These are phyloP conservation scores for Phytophthora chlamydospora DNA, from an alignment of 352 stramenopile genomes.

Conservation along the genomic window DNA sequence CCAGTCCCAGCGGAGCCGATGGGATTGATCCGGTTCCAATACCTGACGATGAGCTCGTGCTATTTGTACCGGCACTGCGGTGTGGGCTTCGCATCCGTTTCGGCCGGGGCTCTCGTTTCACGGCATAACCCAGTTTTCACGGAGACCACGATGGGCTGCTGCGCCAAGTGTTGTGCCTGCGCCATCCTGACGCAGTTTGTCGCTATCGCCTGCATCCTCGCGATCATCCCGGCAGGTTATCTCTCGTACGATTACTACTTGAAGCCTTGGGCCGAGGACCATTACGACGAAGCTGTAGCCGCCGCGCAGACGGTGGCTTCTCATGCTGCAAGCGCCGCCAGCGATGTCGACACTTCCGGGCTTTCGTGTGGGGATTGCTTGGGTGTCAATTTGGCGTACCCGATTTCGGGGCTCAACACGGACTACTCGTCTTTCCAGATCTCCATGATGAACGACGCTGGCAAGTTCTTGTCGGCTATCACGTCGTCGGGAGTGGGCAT, in stretches of 20 bases:
- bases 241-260: constrained; percentile 52
- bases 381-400: constrained; percentile 54
- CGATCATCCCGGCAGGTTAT: constrained; percentile 43
- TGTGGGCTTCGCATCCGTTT: too few relatives aligned
- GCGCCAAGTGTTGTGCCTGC: constrained; percentile 29
- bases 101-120: too few relatives aligned
- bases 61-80: neutral
- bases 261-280: constrained; percentile 54
- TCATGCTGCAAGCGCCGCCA: constrained; percentile 16
- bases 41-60: too few relatives aligned
- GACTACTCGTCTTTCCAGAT: constrained; percentile 46
- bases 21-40: too few relatives aligned
- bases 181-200: constrained; percentile 36
- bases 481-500: constrained; percentile 42
- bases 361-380: constrained; percentile 49
- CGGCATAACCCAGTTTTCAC: too few relatives aligned
- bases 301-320: constrained; percentile 15
- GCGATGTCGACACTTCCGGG: constrained; percentile 13
- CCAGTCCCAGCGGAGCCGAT: too few relatives aligned
- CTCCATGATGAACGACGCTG: constrained; percentile 51
- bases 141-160: constrained; percentile 13
- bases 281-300: constrained; percentile 30
- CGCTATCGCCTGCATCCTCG: constrained; percentile 35
- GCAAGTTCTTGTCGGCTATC: constrained; percentile 32
- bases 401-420: constrained; percentile 33